Evolutionary conservation across 345 rosid species (phyloP), one percentile per base, ranked within the genome.

Genomic region (Fremontodendron californicum): DNA sequence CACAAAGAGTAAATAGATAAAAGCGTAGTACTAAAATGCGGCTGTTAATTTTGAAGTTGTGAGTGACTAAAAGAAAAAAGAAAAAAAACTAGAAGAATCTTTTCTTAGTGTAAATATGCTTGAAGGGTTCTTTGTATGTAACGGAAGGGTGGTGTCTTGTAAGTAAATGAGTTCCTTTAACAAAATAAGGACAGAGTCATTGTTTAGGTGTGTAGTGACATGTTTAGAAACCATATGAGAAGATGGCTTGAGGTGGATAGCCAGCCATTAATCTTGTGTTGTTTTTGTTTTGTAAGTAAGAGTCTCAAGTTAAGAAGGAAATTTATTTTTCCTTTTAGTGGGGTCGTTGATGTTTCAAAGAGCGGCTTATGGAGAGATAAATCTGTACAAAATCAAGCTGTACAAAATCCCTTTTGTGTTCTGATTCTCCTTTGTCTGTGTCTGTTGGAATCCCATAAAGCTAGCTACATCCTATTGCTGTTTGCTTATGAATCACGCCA

Each of bases 81-180:
- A 77, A 49, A 40, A 11, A 39, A 27, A 45, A 33, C 18, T 1
- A 33, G 29, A 15, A 13, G 77, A 65, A 78, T 71, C 83, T 85
- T 74, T 83, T 71, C 49, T 57, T 54, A 58, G 33, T 87, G 88
- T 87, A 85, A 71, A 85, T 83, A 83, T 83, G 82, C 77, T 46
- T 60, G 39, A 80, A 71, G 84, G 85, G 57, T 78, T 77, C 75
- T 65, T 69, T 79, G 83, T 68, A 62, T 65, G 77, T 82, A 78
- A 76, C 70, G 25, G 19, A 80, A 79, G 45, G 49, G 18, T 16
- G 43, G 49, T 54, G 68, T 62, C 58, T 74, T 66, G 82, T 76
- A 77, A 73, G 23, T 35, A 63, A 16, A 18, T 5, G 40, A 19
- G 57, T 51, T 51, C 19, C 52, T 15, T 6, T 25, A 6, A 48